Percentiles rank a stretch among this genome's conserved stretches.
Conservation (phyloP, 176 grass and related monocot species). For the Rhynchospora pubera region DNA sequence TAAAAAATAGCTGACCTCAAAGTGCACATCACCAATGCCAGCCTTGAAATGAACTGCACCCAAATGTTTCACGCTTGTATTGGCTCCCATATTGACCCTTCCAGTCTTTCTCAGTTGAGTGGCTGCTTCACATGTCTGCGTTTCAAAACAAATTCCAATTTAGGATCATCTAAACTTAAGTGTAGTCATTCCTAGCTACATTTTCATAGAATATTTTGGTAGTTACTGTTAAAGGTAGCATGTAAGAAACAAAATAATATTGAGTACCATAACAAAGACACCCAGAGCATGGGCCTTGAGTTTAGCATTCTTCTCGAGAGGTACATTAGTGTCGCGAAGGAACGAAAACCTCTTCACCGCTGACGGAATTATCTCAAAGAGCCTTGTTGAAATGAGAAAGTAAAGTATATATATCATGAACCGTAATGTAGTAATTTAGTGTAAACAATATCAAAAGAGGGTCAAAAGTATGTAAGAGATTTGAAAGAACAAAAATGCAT, state of each 20-base stretch:
- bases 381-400: background rate
- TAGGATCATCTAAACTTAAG: background rate
- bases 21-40: constrained; percentile 22
- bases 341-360: constrained; percentile 20
- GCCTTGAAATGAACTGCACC: constrained; percentile 8
- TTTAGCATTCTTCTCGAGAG: constrained; percentile 28
- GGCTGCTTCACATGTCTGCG: constrained; percentile 26
- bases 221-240: background rate
- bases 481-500: background rate
- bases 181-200: background rate
- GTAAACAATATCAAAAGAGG: background rate
- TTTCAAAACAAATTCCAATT: background rate
- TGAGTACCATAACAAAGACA: constrained; percentile 24
- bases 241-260: background rate
- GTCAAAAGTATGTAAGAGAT: no score
- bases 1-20: constrained; percentile 1
- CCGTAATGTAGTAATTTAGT: no score
- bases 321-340: constrained; percentile 9
- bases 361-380: constrained; percentile 25
- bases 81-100: background rate
- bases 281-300: constrained; percentile 18
- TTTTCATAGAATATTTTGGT: no score
- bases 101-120: constrained; percentile 21
- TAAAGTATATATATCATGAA: background rate
- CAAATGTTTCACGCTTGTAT: constrained; percentile 9